These are phyloP conservation scores for Rhizophora mangle DNA, from an alignment of 345 rosid species.

Conservation along the genomic window DNA sequence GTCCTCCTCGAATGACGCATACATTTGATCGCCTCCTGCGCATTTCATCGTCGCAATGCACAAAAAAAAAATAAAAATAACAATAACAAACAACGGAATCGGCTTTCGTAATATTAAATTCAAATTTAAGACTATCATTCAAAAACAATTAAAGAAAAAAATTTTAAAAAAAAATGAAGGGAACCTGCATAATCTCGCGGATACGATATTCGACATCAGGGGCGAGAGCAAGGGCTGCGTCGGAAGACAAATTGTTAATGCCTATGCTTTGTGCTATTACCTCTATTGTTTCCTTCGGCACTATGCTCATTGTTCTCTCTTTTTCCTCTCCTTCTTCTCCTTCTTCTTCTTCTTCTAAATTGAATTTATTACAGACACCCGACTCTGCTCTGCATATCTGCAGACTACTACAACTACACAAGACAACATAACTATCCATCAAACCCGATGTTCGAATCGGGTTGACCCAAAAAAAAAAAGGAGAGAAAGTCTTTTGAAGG, in stretches of 20 bases:
- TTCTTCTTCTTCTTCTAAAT: neutral
- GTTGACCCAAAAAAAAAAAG: too few relatives aligned
- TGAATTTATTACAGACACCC: neutral
- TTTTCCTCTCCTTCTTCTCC: neutral
- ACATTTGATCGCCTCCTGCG: slow-evolving; percentile 81
- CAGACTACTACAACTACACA: too few relatives aligned
- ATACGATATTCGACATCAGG: slow-evolving; percentile 90
- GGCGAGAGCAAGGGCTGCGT: slow-evolving; percentile 83
- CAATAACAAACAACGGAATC: too few relatives aligned
- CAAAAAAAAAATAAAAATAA: too few relatives aligned
- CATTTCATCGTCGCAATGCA: too few relatives aligned
- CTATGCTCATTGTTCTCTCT: slow-evolving; percentile 59
- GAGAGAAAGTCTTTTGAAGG: too few relatives aligned
- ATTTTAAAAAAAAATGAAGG: neutral
- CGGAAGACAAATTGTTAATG: slow-evolving; percentile 57
- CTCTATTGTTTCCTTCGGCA: slow-evolving; percentile 81
- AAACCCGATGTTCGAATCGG: too few relatives aligned
- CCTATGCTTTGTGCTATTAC: slow-evolving; percentile 90
- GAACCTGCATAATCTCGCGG: slow-evolving; percentile 92
- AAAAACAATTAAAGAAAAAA: too few relatives aligned
- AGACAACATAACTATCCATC: too few relatives aligned
- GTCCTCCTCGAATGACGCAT: slow-evolving; percentile 95
- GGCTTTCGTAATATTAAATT: too few relatives aligned
- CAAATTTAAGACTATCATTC: too few relatives aligned
- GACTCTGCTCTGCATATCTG: too few relatives aligned